Conservation (phyloP, 2,329 filamentous ascomycete genomes). For the Talaromyces rugulosus region DNA sequence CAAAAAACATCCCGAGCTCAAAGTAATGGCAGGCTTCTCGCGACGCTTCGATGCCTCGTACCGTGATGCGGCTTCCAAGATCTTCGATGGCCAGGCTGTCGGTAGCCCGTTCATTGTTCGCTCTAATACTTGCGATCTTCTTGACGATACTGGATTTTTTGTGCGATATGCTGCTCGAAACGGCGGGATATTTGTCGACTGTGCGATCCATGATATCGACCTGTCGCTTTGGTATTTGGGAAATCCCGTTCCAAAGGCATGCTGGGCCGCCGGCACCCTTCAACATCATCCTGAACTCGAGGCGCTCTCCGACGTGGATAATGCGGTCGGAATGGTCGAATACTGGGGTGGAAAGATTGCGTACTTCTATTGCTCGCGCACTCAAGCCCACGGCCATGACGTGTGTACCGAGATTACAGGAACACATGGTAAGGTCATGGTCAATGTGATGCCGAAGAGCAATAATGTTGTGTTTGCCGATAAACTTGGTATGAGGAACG, state of each 20-base stretch:
- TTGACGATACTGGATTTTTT: conserved; percentile 63
- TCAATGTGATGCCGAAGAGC: conserved; percentile 56
- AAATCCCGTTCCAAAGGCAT: conserved; percentile 53
- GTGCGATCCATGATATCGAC: conserved; percentile 67
- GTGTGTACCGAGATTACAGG: conserved; percentile 65
- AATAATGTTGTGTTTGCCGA: conserved; percentile 56
- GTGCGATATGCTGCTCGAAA: conserved; percentile 62
- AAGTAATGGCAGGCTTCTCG: conserved; percentile 64
- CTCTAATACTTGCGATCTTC: conserved; percentile 57
- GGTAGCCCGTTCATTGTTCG: conserved; percentile 59
- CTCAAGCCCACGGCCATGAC: conserved; percentile 66
- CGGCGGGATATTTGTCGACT: conserved; percentile 68
- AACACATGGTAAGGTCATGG: conserved; percentile 58
- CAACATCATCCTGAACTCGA: conserved; percentile 54
- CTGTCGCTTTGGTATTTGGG: conserved; percentile 62
- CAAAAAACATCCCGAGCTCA: conserved; percentile 52
- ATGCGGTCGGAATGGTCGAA: conserved; percentile 61
- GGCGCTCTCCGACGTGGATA: conserved; percentile 58
- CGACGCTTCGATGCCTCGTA: conserved; percentile 65
- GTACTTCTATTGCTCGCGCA: conserved; percentile 60
- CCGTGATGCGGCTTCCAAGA: conserved; percentile 54
- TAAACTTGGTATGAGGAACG: conserved; percentile 50
- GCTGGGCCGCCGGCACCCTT: conserved; percentile 54
- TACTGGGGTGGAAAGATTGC: conserved; percentile 62
- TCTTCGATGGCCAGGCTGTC: conserved; percentile 49